Conservation (phyloP, 805 yeast species). For the Pichia rugopelliculosa region DNA sequence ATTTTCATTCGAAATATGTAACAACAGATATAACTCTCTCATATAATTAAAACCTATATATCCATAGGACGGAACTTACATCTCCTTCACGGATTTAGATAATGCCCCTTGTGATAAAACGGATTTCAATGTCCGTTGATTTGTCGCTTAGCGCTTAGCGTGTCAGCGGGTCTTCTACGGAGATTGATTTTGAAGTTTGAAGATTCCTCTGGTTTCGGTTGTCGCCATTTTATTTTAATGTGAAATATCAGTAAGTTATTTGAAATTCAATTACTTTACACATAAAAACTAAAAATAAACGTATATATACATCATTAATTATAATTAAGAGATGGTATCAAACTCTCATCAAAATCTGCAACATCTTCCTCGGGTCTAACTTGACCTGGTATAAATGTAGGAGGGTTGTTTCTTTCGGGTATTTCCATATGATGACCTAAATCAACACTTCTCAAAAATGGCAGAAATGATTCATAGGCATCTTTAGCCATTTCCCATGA, state of each 20-base stretch:
- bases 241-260: too few species aligned
- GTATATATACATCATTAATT: not conserved
- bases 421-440: not conserved
- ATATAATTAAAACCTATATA: too few species aligned
- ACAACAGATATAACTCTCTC: too few species aligned
- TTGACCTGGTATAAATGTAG: not conserved
- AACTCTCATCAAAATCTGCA: slow-evolving; percentile 4
- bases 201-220: too few species aligned
- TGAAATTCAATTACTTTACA: too few species aligned
- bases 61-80: not conserved
- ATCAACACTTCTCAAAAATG: not conserved
- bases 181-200: not conserved
- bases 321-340: slow-evolving; percentile 4
- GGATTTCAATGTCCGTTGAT: not conserved
- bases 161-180: too few species aligned
- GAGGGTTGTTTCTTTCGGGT: not conserved
- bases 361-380: not conserved
- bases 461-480: slow-evolving; percentile 1
- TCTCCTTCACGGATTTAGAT: not conserved
- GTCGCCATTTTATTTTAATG: too few species aligned
- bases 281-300: too few species aligned
- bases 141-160: too few species aligned
- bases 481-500: slow-evolving; percentile 1
- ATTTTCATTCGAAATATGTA: too few species aligned
- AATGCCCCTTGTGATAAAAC: not conserved